These are phyloP conservation scores for Gossypium arboreum DNA, from an alignment of 345 rosid genomes.

Conservation along the genomic window DNA sequence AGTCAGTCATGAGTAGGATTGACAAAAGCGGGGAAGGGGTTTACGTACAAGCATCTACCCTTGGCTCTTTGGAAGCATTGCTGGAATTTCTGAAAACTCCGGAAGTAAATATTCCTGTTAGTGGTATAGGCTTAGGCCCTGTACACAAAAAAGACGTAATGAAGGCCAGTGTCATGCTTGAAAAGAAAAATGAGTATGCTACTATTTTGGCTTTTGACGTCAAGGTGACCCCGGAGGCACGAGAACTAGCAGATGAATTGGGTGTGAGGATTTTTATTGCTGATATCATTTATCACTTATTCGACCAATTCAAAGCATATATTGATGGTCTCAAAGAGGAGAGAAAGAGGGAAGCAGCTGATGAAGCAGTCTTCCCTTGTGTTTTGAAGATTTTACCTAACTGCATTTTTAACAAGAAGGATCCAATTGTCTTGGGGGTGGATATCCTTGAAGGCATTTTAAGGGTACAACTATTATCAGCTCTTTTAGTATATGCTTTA, in stretches of 20 bases:
- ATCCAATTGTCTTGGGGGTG: constrained; percentile 89
- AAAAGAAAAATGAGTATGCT: constrained; percentile 86
- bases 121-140: constrained; percentile 88
- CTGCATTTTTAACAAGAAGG: constrained; percentile 80
- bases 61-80: constrained; percentile 93
- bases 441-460: constrained; percentile 72
- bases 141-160: constrained; percentile 89
- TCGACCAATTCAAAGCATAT: constrained; percentile 86
- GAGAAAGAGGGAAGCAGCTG: constrained; percentile 87
- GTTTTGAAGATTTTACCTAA: constrained; percentile 71
- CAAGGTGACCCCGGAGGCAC: constrained; percentile 85
- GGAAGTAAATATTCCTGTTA: constrained; percentile 82
- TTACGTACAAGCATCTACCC: constrained; percentile 90
- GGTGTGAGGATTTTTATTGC: constrained; percentile 96
- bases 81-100: constrained; percentile 88
- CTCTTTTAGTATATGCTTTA: not conserved
- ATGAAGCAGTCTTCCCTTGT: constrained; percentile 93
- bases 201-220: constrained; percentile 95
- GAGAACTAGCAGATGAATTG: constrained; percentile 76
- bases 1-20: constrained; percentile 75
- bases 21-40: constrained; percentile 94
- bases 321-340: constrained; percentile 81
- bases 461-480: constrained; percentile 41
- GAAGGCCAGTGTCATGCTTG: constrained; percentile 95
- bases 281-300: constrained; percentile 89